phyloP scores from a whole-genome alignment of 106 monocot species.

The Ottelia alismoides region DNA sequence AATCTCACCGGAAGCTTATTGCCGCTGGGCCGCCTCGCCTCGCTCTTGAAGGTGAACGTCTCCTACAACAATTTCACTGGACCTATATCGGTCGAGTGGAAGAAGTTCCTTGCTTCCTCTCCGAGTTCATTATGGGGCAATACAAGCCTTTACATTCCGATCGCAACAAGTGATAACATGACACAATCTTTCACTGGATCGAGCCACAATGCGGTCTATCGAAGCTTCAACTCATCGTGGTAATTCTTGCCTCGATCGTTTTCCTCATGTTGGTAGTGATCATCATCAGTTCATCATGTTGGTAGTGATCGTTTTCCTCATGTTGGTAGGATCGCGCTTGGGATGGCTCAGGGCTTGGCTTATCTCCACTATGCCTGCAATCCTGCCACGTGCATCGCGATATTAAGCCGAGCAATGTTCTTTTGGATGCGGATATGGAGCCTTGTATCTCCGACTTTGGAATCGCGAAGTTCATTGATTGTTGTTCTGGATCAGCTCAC shows the following conservation, averaged over 20 bases:
- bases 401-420: conserved; percentile 91
- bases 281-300: conserved; percentile 27
- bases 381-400: conserved; percentile 74
- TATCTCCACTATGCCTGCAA: conserved; percentile 87
- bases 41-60: conserved; percentile 44
- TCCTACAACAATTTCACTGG: conserved; percentile 69
- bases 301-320: conserved; percentile 47
- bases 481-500: conserved; percentile 20
- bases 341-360: conserved; percentile 67
- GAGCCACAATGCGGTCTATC: conserved; percentile 13
- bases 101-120: conserved; percentile 30
- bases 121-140: conserved; percentile 61
- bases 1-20: conserved; percentile 49
- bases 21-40: conserved; percentile 20
- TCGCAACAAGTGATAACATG: too few species aligned
- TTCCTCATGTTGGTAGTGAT: conserved; percentile 9
- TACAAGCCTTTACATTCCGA: conserved; percentile 44
- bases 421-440: conserved; percentile 68
- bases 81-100: conserved; percentile 31
- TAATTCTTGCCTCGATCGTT: conserved; percentile 37
- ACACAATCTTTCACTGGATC: conserved; percentile 25
- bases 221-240: conserved; percentile 16
- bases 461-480: conserved; percentile 62
- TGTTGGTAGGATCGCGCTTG: conserved; percentile 63
- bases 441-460: conserved; percentile 93